Evolutionary conservation across 2,329 filamentous ascomycete genomes (phyloP).

Genomic region (Ceratocystis variospora): DNA sequence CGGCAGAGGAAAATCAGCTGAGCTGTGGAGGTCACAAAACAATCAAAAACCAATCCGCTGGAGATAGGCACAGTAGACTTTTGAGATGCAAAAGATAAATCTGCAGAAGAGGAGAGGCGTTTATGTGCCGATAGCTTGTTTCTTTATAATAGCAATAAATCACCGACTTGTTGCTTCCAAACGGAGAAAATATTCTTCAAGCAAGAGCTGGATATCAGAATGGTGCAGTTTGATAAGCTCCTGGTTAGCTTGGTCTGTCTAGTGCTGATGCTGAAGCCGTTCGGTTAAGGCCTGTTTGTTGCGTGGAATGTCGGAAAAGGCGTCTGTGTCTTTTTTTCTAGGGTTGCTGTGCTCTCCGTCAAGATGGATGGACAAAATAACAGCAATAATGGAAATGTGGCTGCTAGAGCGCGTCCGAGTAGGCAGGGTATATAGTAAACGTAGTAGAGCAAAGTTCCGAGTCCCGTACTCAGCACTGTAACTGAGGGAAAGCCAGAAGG

Average conservation of each 20-base stretch:
- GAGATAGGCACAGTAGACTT: background rate
- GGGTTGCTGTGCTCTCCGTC: background rate
- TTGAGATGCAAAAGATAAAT: background rate
- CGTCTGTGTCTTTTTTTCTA: background rate
- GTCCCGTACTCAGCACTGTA: background rate
- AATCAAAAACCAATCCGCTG: background rate
- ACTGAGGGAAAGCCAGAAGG: background rate
- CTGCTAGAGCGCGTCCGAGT: background rate
- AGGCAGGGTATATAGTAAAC: conserved; percentile 1
- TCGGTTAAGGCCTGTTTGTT: conserved; percentile 7
- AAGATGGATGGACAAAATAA: background rate
- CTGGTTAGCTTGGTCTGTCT: background rate
- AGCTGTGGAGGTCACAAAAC: background rate
- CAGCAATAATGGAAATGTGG: background rate
- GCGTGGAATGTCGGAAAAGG: conserved; percentile 1
- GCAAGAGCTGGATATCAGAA: background rate
- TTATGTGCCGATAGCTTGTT: background rate
- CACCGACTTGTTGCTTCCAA: background rate
- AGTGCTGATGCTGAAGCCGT: background rate
- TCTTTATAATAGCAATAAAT: background rate
- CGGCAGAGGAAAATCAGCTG: background rate
- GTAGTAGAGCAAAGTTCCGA: background rate
- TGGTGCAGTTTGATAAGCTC: conserved; percentile 2
- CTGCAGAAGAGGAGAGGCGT: background rate
- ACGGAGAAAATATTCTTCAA: background rate